Evolutionary conservation across 495 filamentous ascomycete genomes (phyloP).

Genomic region (Rhypophila decipiens): DNA sequence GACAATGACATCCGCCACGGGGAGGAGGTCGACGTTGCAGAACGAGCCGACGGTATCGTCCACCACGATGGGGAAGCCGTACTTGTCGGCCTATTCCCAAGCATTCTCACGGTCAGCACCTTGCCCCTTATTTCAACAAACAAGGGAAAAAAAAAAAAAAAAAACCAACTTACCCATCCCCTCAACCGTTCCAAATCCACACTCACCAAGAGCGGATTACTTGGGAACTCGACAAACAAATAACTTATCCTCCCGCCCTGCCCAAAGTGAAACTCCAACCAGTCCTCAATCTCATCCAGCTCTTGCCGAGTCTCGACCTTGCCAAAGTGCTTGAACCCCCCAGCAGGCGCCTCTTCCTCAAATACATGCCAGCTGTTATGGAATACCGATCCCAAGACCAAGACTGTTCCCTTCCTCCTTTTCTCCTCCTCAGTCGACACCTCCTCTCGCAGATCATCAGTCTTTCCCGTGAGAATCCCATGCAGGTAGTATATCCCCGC

Average conservation of each 20-base stretch:
- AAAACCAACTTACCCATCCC: constrained; percentile 14
- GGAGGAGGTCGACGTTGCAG: constrained; percentile 41
- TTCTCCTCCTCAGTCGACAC: no score
- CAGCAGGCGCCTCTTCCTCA: constrained; percentile 20
- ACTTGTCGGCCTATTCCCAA: constrained; percentile 29
- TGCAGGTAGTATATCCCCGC: constrained; percentile 26
- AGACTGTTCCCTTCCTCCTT: constrained; percentile 18
- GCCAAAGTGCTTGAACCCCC: constrained; percentile 33
- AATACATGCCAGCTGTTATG: constrained; percentile 27
- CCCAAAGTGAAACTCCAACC: constrained; percentile 28
- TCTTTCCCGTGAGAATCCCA: constrained; percentile 10
- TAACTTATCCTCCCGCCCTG: constrained; percentile 23
- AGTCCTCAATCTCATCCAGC: constrained; percentile 29
- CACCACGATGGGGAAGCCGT: constrained; percentile 38
- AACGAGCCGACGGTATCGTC: constrained; percentile 48
- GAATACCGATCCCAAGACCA: constrained; percentile 32
- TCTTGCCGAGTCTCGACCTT: constrained; percentile 21
- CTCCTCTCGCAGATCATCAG: no score
- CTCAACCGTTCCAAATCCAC: constrained; percentile 37
- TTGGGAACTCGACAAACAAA: constrained; percentile 41
- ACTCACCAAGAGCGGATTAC: constrained; percentile 39
- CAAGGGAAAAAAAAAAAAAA: neutral
- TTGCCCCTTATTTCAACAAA: neutral
- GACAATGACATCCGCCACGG: constrained; percentile 37
- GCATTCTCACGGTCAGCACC: neutral